Conservation (phyloP, 208 protist genomes). For the Acanthamoeba healyi region DNA sequence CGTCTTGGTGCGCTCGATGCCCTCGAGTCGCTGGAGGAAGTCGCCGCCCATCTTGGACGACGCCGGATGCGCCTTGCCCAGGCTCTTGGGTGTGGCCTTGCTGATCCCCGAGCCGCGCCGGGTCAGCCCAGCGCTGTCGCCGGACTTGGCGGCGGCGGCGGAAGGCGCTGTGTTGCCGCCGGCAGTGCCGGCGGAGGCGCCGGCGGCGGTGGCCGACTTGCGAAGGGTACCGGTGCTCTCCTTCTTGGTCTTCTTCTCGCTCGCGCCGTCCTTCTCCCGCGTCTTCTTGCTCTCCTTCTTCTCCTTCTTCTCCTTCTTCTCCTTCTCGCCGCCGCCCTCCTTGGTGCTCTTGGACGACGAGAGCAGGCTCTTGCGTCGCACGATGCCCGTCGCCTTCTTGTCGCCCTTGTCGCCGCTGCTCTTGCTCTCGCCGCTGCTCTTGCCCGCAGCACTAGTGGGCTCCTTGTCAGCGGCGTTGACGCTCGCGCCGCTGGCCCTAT, state of each 20-base stretch:
- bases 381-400: background rate
- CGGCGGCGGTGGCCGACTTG: background rate
- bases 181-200: background rate
- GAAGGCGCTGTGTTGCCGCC: background rate
- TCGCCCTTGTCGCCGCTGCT: background rate
- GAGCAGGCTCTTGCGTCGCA: background rate
- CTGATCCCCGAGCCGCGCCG: background rate
- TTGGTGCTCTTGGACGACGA: background rate
- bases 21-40: constrained; percentile 52
- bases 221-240: constrained; percentile 3
- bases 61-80: background rate
- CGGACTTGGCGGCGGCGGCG: background rate
- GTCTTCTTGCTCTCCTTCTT: constrained; percentile 2
- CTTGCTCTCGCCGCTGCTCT: background rate
- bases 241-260: constrained; percentile 32
- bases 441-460: background rate
- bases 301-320: constrained; percentile 17
- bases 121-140: background rate
- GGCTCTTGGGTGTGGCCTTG: constrained; percentile 69
- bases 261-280: background rate
- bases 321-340: background rate
- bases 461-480: background rate
- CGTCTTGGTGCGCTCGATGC: constrained; percentile 64
- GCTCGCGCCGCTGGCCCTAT: background rate
- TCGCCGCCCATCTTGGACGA: constrained; percentile 39